Percentiles rank a stretch among this genome's conserved stretches.
phyloP scores from a whole-genome alignment of 1,284 basidiomycete species.

The Malassezia sp. region DNA sequence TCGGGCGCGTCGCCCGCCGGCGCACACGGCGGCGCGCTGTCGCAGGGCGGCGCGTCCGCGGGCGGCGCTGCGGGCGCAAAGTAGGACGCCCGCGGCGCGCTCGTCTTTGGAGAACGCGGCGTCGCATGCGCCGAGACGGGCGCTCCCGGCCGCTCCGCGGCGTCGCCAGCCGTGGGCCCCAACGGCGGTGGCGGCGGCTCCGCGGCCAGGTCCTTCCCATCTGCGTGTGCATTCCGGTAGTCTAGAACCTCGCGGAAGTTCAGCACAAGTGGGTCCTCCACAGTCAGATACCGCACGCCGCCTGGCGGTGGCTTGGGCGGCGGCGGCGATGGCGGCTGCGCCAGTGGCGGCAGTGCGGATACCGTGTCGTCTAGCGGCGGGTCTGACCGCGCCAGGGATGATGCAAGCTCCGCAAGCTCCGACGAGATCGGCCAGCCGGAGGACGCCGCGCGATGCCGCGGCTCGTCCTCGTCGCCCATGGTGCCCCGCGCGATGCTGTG shows the following conservation, averaged over 20 bases:
- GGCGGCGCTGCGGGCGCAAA: too few species aligned
- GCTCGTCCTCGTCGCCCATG: background rate
- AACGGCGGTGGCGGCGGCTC: background rate
- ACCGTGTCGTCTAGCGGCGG: background rate
- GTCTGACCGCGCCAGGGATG: conserved; percentile 1
- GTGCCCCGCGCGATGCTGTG: conserved; percentile 3
- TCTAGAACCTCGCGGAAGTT: conserved; percentile 2
- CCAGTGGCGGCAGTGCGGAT: background rate
- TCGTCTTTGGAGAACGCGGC: background rate
- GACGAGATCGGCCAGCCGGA: conserved; percentile 8
- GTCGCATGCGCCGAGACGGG: conserved; percentile 8
- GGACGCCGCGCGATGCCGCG: background rate
- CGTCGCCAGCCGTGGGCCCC: background rate
- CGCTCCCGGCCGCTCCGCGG: conserved; percentile 8
- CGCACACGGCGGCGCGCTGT: background rate
- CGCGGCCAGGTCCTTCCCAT: too few species aligned
- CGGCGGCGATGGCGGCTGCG: too few species aligned
- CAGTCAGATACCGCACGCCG: conserved; percentile 3
- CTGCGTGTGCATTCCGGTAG: conserved; percentile 13
- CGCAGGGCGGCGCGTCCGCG: background rate
- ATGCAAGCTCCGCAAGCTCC: conserved; percentile 6
- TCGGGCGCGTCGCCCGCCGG: background rate
- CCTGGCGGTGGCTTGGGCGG: background rate
- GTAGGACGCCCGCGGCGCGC: too few species aligned
- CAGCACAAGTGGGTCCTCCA: conserved; percentile 10